These are phyloP conservation scores for Chrysoporthe austroafricana DNA, from an alignment of 2,329 filamentous ascomycete species.

Conservation along the genomic window DNA sequence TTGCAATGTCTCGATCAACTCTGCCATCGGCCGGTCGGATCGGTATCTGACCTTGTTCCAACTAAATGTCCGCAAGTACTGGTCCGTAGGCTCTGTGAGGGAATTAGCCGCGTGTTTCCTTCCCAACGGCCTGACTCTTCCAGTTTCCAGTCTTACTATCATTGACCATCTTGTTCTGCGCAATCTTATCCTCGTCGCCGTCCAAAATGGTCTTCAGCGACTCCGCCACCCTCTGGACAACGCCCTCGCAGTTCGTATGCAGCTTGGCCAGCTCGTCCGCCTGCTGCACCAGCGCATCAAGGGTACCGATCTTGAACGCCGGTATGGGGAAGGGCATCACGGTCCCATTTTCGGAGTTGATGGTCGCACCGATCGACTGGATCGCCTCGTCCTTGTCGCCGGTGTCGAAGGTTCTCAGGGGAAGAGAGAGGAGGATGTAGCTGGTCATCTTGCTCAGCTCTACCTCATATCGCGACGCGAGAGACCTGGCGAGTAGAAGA, in stretches of 20 bases:
- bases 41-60: conserved; percentile 99
- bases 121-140: neutral
- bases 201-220: conserved; percentile 82
- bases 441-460: conserved; percentile 51
- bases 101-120: conserved; percentile 20
- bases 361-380: conserved; percentile 71
- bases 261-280: conserved; percentile 94
- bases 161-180: conserved; percentile 89
- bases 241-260: conserved; percentile 74
- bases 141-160: conserved; percentile 67
- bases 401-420: conserved; percentile 82
- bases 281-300: conserved; percentile 93
- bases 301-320: conserved; percentile 95
- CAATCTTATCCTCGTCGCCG: conserved; percentile 79
- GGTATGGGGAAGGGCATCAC: conserved; percentile 82
- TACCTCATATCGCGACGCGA: conserved; percentile 30
- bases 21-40: conserved; percentile 84
- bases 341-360: conserved; percentile 74
- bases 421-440: conserved; percentile 89
- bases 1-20: conserved; percentile 84
- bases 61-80: conserved; percentile 84
- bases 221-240: conserved; percentile 87
- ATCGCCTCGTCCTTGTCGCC: conserved; percentile 82
- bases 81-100: conserved; percentile 83
- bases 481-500: neutral